Evolutionary conservation across 148 eudicot species (phyloP).

Genomic region (Camellia sinensis): DNA sequence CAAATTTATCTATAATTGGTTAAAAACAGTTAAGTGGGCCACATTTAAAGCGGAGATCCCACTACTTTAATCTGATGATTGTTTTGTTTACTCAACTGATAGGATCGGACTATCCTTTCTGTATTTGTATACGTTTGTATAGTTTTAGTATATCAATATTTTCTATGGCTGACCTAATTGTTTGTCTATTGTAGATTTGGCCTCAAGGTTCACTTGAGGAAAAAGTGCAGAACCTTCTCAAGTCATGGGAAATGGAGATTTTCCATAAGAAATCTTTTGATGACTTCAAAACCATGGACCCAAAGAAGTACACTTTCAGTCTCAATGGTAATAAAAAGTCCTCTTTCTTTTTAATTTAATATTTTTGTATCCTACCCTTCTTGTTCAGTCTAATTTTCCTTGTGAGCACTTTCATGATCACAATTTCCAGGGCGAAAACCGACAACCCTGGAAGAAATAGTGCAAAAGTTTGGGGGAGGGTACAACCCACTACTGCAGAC

Average conservation of each 20-base stretch:
- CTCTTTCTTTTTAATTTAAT: no score
- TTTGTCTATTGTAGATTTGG: constrained; percentile 40
- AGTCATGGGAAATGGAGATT: constrained; percentile 80
- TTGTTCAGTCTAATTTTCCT: not conserved
- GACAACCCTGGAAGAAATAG: no score
- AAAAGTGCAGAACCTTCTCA: constrained; percentile 63
- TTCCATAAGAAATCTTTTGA: constrained; percentile 47
- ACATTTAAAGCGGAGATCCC: no score
- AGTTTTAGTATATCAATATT: not conserved
- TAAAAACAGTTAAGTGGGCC: no score
- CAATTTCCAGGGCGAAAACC: no score
- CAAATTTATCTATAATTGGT: no score
- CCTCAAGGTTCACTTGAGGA: constrained; percentile 66
- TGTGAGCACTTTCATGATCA: no score
- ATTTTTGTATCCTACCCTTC: no score
- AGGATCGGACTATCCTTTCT: no score
- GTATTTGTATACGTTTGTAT: no score
- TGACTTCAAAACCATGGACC: constrained; percentile 57
- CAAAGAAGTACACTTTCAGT: constrained; percentile 29
- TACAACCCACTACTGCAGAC: constrained; percentile 47
- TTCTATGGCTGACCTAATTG: not conserved
- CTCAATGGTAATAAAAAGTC: constrained; percentile 33
- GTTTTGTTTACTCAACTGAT: no score
- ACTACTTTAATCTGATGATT: no score
- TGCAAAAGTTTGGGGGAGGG: constrained; percentile 32